phyloP scores from a whole-genome alignment of 208 protist genomes.

The Leishmania gerbilli region DNA sequence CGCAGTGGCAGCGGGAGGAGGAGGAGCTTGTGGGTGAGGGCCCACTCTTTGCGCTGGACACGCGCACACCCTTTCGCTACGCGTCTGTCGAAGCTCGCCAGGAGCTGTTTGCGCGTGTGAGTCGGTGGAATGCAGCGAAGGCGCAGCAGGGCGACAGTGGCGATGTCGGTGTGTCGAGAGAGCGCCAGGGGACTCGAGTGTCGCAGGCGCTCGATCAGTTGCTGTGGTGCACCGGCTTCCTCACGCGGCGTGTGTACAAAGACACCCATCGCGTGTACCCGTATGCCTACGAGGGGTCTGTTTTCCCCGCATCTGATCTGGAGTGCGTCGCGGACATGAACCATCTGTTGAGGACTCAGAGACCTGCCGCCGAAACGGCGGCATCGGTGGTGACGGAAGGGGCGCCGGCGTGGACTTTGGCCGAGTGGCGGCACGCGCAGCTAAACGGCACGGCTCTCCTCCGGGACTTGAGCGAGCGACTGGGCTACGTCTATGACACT shows the following conservation, averaged over 20 bases:
- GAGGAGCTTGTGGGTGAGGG: constrained; percentile 16
- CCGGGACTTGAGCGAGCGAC: constrained; percentile 22
- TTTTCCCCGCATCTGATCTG: constrained; percentile 56
- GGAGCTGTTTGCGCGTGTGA: constrained; percentile 63
- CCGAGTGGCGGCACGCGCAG: constrained; percentile 12
- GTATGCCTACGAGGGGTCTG: constrained; percentile 54
- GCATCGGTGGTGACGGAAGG: not conserved
- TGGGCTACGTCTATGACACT: constrained; percentile 26
- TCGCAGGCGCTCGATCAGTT: constrained; percentile 15
- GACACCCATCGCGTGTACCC: constrained; percentile 12
- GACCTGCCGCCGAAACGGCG: not conserved
- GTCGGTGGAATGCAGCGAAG: constrained; percentile 39
- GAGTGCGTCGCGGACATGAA: constrained; percentile 43
- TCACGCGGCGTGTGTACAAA: constrained; percentile 16
- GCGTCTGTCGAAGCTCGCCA: constrained; percentile 45
- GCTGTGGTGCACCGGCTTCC: constrained; percentile 27
- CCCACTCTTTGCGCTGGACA: constrained; percentile 42
- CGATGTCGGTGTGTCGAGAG: not conserved
- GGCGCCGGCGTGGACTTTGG: not conserved
- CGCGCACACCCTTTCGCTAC: constrained; percentile 51
- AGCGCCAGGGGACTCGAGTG: not conserved
- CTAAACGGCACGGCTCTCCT: constrained; percentile 14
- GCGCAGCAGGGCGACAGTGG: constrained; percentile 5
- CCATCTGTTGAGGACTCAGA: not conserved
- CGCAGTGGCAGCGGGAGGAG: constrained; percentile 76